These are phyloP conservation scores for Hermanozyma aechmeae DNA, from an alignment of 805 yeast species.

Conservation along the genomic window DNA sequence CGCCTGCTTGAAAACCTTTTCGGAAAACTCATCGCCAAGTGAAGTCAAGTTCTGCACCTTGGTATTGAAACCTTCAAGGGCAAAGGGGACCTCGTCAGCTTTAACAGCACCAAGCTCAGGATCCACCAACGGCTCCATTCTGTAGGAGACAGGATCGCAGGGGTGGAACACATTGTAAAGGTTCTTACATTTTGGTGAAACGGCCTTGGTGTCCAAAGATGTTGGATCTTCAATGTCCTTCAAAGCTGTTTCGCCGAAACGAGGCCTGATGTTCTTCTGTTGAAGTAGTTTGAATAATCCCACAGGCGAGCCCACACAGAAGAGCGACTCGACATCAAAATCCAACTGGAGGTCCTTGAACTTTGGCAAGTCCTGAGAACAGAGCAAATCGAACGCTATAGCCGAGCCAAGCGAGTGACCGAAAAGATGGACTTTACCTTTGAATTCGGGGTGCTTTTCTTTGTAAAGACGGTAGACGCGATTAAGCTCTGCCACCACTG, in stretches of 20 bases:
- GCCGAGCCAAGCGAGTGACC: slow-evolving; percentile 94
- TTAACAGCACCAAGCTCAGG: slow-evolving; percentile 37
- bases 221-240: slow-evolving; percentile 8
- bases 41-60: slow-evolving; percentile 34
- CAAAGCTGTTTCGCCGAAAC: slow-evolving; percentile 16
- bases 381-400: slow-evolving; percentile 66
- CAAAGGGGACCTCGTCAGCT: slow-evolving; percentile 53
- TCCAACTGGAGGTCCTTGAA: slow-evolving; percentile 25
- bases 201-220: slow-evolving; percentile 6
- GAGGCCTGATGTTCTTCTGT: slow-evolving; percentile 46
- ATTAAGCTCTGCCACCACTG: slow-evolving; percentile 59
- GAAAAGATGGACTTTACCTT: slow-evolving; percentile 73
- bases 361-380: slow-evolving; percentile 31
- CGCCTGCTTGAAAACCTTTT: slow-evolving; percentile 24
- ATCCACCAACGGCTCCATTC: slow-evolving; percentile 76
- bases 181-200: slow-evolving; percentile 52
- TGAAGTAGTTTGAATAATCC: slow-evolving; percentile 77
- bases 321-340: slow-evolving; percentile 67
- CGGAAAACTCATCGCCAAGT: slow-evolving; percentile 29
- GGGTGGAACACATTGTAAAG: slow-evolving; percentile 81
- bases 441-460: slow-evolving; percentile 58
- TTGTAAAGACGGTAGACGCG: slow-evolving; percentile 47
- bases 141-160: slow-evolving; percentile 84
- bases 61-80: slow-evolving; percentile 41
- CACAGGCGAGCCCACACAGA: slow-evolving; percentile 83